Evolutionary conservation across 148 eudicot genomes (phyloP), one percentile per base, ranked within the genome.

Genomic region (Silene uniflora): DNA sequence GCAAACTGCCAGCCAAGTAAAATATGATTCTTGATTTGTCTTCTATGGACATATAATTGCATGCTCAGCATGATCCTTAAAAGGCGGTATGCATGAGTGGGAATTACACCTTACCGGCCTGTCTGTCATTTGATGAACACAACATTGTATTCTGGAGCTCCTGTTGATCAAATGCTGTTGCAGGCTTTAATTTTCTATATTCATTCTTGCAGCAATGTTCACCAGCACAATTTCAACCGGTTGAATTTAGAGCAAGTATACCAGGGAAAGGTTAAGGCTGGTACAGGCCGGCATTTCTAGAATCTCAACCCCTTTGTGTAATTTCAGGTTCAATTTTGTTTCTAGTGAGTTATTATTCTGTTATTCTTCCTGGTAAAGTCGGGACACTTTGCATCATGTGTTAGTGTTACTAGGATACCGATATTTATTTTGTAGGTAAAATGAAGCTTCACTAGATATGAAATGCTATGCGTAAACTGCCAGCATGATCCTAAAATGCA

Each of bases 1-100:
- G 69, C 76, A 82, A 71, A 70, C 32, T 56, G 72, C 76, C 81
- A 82, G 76, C 79, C 42, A 70, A 27, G 67, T 17, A 65, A 32
- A 23, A n/a, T 14, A 52, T 13, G 44, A 56, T 19, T 54, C 10
- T 7, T 42, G 49, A 52, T 52, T 52, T 52, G 17, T 39, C 56
- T 16, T 47, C 17, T 11, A 3, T 49, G 3, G 13, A 49, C 55
- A 49, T 11, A 10, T 11, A 11, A 0, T 12, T 9, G 9, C 29
- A 8, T 42, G 35, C 9, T 22, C 32, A 55, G 54, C 55, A 42
- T 69, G 10, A 49, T 21, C 73, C 29, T 5, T 46, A 69, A 23
- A 21, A 69, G 23, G n/a, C 59, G 35, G 46, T 17, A 16, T 44
- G 22, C 67, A 35, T 55, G 67, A 73, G 29, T 32, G 76, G 29